These are phyloP conservation scores for Domatiomyces catenatus DNA, from an alignment of 2,329 filamentous ascomycete genomes.

Conservation along the genomic window DNA sequence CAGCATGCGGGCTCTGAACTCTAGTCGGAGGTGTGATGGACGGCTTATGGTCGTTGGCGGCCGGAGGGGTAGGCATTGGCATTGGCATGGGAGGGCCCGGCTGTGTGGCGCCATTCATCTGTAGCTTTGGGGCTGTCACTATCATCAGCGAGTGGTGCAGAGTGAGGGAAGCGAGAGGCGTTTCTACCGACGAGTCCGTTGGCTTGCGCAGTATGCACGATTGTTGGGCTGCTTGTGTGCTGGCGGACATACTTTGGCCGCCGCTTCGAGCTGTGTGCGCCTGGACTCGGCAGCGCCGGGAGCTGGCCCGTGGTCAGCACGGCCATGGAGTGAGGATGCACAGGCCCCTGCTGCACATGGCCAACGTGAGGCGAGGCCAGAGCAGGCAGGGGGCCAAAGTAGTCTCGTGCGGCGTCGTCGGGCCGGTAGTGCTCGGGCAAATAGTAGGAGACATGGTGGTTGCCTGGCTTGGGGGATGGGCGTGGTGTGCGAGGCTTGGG, in stretches of 20 bases:
- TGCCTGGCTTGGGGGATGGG: constrained; percentile 51
- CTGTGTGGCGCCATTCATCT: constrained; percentile 21
- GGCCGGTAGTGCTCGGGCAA: constrained; percentile 47
- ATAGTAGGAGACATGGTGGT: constrained; percentile 39
- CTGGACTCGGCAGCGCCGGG: constrained; percentile 67
- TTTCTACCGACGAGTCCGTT: constrained; percentile 22
- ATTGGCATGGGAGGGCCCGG: constrained; percentile 25
- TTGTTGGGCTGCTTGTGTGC: constrained; percentile 68
- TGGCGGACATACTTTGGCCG: constrained; percentile 51
- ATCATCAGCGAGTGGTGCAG: constrained; percentile 27
- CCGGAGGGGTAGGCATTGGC: constrained; percentile 41
- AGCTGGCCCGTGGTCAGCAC: constrained; percentile 68
- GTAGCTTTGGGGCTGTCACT: constrained; percentile 26
- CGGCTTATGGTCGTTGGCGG: constrained; percentile 31
- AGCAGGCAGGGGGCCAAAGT: constrained; percentile 59
- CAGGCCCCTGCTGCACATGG: constrained; percentile 23
- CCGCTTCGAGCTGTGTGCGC: constrained; percentile 44
- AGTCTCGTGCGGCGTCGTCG: constrained; percentile 57
- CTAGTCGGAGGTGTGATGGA: constrained; percentile 35
- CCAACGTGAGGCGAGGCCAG: constrained; percentile 28
- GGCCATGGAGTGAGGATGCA: constrained; percentile 51
- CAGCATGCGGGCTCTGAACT: constrained; percentile 34
- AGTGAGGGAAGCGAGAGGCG: constrained; percentile 10
- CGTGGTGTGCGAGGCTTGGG: constrained; percentile 61
- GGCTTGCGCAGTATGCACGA: constrained; percentile 37